A percentile compares a stretch with the other conserved stretches of the same genome.
These are phyloP conservation scores for Colletotrichum cereale DNA, from an alignment of 2,329 filamentous ascomycete genomes.

Conservation along the genomic window DNA sequence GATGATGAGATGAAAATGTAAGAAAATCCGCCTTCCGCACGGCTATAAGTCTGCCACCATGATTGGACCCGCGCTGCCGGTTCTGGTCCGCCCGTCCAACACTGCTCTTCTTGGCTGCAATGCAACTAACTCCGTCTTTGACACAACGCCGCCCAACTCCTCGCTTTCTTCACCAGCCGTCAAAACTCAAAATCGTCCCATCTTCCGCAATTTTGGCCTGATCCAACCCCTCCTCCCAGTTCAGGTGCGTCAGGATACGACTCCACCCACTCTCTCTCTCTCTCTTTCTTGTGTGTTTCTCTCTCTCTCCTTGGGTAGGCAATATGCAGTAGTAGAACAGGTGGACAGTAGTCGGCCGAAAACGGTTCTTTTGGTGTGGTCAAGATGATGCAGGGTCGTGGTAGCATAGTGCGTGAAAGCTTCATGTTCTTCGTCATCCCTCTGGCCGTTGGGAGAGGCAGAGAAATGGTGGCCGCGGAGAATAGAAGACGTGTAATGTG, in stretches of 20 bases:
- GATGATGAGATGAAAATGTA: constrained; percentile 36
- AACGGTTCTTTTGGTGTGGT: constrained; percentile 9
- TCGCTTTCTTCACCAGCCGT: not conserved
- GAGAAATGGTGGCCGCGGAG: constrained; percentile 22
- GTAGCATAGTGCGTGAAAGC: constrained; percentile 31
- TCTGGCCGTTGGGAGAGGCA: constrained; percentile 19
- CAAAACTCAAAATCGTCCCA: constrained; percentile 20
- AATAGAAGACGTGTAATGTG: constrained; percentile 30
- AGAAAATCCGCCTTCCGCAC: constrained; percentile 33
- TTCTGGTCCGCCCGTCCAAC: constrained; percentile 9
- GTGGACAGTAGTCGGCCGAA: constrained; percentile 28
- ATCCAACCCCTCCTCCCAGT: constrained; percentile 30
- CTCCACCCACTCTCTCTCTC: constrained; percentile 4
- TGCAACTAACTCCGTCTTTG: not conserved
- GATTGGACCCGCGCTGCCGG: constrained; percentile 19
- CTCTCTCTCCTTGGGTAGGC: not conserved
- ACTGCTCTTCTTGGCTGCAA: constrained; percentile 22
- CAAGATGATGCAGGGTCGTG: constrained; percentile 25
- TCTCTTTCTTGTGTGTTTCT: not conserved
- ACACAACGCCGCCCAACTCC: constrained; percentile 1
- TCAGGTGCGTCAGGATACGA: constrained; percentile 36
- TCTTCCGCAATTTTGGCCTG: constrained; percentile 34
- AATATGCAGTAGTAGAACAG: constrained; percentile 19
- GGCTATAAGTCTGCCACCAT: constrained; percentile 13
- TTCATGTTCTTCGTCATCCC: constrained; percentile 38